These are phyloP conservation scores for Nothopassalora personata DNA, from an alignment of 2,329 filamentous ascomycete species.

Conservation along the genomic window DNA sequence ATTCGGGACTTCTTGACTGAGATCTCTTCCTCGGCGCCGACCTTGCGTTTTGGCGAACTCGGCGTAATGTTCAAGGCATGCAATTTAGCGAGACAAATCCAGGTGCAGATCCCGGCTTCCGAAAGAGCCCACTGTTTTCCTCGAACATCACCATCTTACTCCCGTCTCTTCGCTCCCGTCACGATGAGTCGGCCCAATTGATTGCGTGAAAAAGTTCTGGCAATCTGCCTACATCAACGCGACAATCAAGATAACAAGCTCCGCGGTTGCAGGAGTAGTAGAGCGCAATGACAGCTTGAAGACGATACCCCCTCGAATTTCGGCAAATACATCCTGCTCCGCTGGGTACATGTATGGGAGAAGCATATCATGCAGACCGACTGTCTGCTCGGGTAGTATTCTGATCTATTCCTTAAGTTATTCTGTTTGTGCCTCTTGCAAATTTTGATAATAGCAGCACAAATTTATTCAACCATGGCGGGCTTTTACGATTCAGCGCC, in stretches of 20 bases:
- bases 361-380: not conserved
- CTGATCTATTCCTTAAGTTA: not conserved
- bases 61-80: constrained; percentile 2
- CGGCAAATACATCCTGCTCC: no score
- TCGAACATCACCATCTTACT: not conserved
- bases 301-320: not conserved
- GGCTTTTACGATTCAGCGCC: not conserved
- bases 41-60: constrained; percentile 13
- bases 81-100: not conserved
- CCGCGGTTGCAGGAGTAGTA: not conserved
- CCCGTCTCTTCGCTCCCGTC: not conserved
- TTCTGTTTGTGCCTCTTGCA: no score
- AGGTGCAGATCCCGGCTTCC: not conserved
- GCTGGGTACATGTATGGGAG: not conserved
- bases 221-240: not conserved
- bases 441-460: not conserved
- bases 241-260: not conserved
- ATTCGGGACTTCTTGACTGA: constrained; percentile 7
- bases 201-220: not conserved
- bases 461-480: not conserved
- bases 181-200: not conserved
- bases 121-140: no score
- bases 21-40: constrained; percentile 2
- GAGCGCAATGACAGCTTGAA: not conserved
- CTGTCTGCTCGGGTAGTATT: not conserved